Evolutionary conservation across 352 stramenopile genomes (phyloP).

Genomic region (Pythium apleroticum): DNA sequence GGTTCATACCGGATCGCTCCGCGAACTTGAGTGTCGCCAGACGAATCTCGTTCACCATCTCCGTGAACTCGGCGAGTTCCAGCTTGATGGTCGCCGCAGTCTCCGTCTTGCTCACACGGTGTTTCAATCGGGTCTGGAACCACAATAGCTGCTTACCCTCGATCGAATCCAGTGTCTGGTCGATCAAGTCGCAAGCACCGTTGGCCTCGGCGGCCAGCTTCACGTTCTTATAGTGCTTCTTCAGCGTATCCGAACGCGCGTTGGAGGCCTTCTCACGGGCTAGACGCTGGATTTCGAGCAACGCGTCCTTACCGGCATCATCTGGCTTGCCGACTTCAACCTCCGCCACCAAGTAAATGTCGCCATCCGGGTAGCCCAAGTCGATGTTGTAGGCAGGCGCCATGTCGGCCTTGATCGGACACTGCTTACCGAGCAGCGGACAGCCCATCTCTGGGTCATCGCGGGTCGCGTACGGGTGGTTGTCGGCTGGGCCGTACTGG

Average conservation of each 20-base stretch:
- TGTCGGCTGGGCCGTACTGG: constrained; percentile 88
- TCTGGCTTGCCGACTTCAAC: constrained; percentile 71
- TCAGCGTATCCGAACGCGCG: constrained; percentile 69
- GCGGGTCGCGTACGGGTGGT: constrained; percentile 86
- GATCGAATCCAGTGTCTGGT: constrained; percentile 73
- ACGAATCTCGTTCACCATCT: constrained; percentile 81
- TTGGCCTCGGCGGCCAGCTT: constrained; percentile 80
- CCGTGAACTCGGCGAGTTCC: constrained; percentile 78
- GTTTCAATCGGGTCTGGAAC: constrained; percentile 78
- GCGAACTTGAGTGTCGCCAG: constrained; percentile 76
- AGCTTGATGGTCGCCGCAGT: constrained; percentile 87
- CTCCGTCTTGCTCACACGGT: constrained; percentile 67
- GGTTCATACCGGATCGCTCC: constrained; percentile 84
- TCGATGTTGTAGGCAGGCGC: constrained; percentile 73
- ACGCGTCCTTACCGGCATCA: constrained; percentile 62
- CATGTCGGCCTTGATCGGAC: constrained; percentile 86
- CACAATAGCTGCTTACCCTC: constrained; percentile 68
- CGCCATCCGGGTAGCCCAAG: constrained; percentile 77
- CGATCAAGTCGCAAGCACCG: constrained; percentile 71
- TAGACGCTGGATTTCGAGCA: constrained; percentile 69
- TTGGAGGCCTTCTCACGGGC: constrained; percentile 67
- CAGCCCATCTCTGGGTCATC: constrained; percentile 82
- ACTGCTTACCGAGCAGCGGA: constrained; percentile 90
- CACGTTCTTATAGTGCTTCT: constrained; percentile 89
- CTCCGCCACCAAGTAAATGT: constrained; percentile 74